Base-by-base conservation (phyloP, 2,329 filamentous ascomycete genomes). In the Daldinia sp. region DNA sequence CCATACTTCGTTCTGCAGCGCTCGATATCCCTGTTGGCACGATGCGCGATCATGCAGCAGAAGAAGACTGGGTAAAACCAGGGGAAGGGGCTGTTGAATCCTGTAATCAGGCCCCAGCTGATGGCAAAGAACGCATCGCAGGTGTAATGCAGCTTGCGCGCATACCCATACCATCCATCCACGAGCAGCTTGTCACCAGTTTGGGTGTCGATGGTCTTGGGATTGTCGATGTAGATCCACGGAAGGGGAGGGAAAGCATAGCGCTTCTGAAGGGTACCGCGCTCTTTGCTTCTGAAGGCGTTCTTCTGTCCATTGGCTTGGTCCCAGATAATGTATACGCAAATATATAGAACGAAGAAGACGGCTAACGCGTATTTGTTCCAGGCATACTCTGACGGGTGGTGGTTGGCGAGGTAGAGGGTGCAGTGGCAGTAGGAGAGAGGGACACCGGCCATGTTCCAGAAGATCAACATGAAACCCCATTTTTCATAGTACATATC, bases 401-500 rank as follows among this genome's bases (percentile, higher is more conserved):
- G 82, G 79, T 97, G 93, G 81, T 92, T 94, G 73, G 93, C 93
- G 57, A 97, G 87, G 82, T 92, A 97, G 75, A 97, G 89, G 55
- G 92, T 95, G 87, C 92, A 96, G 85, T 97, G 94, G 84, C 93
- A 97, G 86, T 97, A 97, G 61, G 90, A 94, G 59, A 97, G 86
- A 13, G 94, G 94, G 28, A 97, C 94, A 73, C 94, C 94, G 53
- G 94, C 93, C 79, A 97, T 85, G 82, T 97, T 97, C 94, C 94
- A 97, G 88, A 97, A 97, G 80, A 97, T 97, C 73, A 97, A 88
- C 94, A 97, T 97, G 85, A 97, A 97, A 59, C 94, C 94, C 89
- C 93, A 94, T 83, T 97, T 97, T 85, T 97, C 94, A 76, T 93
- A 95, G 85, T 97, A 97, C 91, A 97, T 97, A 77, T 97, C 94